Conservation (phyloP, 805 yeast species). For the baker's yeast (Saccharomyces cerevisiae) region DNA sequence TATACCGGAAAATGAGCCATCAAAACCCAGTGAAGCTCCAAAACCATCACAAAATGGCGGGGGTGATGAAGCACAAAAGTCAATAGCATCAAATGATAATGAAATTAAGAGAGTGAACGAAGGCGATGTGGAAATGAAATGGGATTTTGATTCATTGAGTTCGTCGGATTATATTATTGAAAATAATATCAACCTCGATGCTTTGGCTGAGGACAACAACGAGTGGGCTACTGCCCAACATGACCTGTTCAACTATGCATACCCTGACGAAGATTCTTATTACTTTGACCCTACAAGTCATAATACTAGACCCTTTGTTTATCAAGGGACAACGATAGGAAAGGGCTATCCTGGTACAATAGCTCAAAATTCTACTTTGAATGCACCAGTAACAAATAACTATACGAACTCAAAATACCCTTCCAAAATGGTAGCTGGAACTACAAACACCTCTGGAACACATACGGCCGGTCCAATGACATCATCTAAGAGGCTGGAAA, state of each 20-base stretch:
- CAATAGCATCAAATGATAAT: conserved; percentile 1
- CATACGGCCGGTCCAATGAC: conserved; percentile 11
- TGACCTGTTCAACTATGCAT: conserved; percentile 25
- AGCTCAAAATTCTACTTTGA: conserved; percentile 24
- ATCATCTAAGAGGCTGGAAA: conserved; percentile 13
- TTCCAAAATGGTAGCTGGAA: conserved; percentile 17
- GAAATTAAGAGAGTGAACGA: conserved; percentile 10
- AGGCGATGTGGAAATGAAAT: conserved; percentile 46
- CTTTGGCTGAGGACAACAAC: conserved; percentile 24
- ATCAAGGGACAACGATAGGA: conserved; percentile 28
- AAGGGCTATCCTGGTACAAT: conserved; percentile 18
- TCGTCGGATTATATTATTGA: conserved; percentile 66
- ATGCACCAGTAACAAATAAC: conserved; percentile 18
- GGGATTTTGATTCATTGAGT: conserved; percentile 86
- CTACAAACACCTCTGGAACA: conserved; percentile 27
- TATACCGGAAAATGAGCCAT: conserved; percentile 24
- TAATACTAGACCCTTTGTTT: conserved; percentile 11
- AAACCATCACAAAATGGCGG: conserved; percentile 6
- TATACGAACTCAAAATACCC: conserved; percentile 14
- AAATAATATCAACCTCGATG: conserved; percentile 47
- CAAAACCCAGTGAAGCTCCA: conserved; percentile 5
- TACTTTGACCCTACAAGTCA: conserved; percentile 20
- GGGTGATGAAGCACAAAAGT: background rate
- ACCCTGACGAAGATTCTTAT: conserved; percentile 28
- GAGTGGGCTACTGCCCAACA: conserved; percentile 22